Evolutionary conservation across 345 rosid genomes (phyloP).

Genomic region (Arabidopsis thaliana): TAIR10.1 NC_003070.9:28774001-28774500

Average conservation of each 20-base stretch:
- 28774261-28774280: constrained; percentile 81
- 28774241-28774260: constrained; percentile 90
- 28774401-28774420: neutral
- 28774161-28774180: constrained; percentile 96
- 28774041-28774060: constrained; percentile 97
- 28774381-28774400: neutral
- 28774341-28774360: constrained; percentile 30
- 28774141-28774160: constrained; percentile 59
- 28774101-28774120: constrained; percentile 6
- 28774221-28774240: constrained; percentile 92
- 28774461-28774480: constrained; percentile 99
- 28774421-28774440: constrained; percentile 61
- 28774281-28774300: constrained; percentile 86
- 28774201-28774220: constrained; percentile 86
- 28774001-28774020: constrained; percentile 78
- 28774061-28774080: constrained; percentile 78
- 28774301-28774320: constrained; percentile 85
- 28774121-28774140: neutral
- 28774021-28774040: constrained; percentile 93
- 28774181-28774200: constrained; percentile 91
- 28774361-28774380: constrained; percentile 2
- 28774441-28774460: constrained; percentile 75
- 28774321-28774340: constrained; percentile 94
- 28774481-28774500: constrained; percentile 96
- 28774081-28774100: neutral